phyloP scores from a whole-genome alignment of 169 alveolate species.

The Theileria annulata region DNA sequence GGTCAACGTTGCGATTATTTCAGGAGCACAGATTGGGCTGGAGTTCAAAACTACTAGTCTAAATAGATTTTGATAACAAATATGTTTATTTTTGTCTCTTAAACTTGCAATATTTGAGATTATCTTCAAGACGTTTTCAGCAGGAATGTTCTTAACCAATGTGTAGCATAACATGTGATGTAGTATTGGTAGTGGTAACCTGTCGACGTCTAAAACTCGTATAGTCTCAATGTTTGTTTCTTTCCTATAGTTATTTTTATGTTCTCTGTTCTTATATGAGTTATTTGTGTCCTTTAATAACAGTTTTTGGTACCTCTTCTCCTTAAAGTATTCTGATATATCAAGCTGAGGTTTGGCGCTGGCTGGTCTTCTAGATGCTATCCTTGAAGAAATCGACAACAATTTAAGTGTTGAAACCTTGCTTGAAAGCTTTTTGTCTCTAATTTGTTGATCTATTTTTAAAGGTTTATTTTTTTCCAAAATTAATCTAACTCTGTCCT shows the following conservation, averaged over 20 bases:
- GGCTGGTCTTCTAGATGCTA: constrained; percentile 47
- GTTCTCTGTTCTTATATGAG: constrained; percentile 24
- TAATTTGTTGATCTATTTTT: constrained; percentile 17
- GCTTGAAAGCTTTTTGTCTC: constrained; percentile 1
- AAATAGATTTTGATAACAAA: constrained; percentile 73
- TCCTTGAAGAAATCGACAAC: constrained; percentile 31
- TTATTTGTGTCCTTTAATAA: constrained; percentile 2
- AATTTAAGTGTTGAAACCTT: constrained; percentile 43
- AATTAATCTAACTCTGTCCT: constrained; percentile 36
- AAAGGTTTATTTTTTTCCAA: constrained; percentile 28
- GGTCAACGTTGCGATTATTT: constrained; percentile 74
- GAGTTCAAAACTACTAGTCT: constrained; percentile 57
- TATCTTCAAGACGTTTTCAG: constrained; percentile 70
- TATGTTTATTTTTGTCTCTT: constrained; percentile 72
- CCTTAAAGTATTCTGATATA: constrained; percentile 1
- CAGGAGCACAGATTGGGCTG: constrained; percentile 68
- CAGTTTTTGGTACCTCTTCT: constrained; percentile 24
- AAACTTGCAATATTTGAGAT: constrained; percentile 72
- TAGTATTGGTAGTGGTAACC: constrained; percentile 67
- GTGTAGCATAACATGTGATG: constrained; percentile 73
- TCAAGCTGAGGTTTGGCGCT: constrained; percentile 45
- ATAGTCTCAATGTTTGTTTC: constrained; percentile 56
- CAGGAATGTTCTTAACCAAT: constrained; percentile 76
- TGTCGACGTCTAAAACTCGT: constrained; percentile 71
- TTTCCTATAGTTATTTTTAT: constrained; percentile 31